Conservation (phyloP, 331 rosid species). For the Quercus tomentella region DNA sequence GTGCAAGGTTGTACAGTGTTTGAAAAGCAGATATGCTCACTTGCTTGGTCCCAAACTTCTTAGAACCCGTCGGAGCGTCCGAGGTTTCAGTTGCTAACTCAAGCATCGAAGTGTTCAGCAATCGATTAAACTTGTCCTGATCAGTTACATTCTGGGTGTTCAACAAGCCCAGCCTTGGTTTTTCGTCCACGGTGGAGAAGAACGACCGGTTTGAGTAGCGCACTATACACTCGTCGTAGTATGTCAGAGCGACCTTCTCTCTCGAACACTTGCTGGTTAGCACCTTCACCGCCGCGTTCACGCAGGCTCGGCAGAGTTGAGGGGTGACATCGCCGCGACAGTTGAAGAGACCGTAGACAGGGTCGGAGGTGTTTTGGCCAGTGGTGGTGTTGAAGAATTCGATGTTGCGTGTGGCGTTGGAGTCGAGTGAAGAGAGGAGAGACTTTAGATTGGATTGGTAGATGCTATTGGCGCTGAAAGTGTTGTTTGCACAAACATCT, state of each 20-base stretch:
- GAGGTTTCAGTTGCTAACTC: neutral
- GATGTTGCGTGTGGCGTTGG: neutral
- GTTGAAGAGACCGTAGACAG: conserved; percentile 30
- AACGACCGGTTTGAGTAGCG: conserved; percentile 8
- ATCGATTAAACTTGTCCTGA: neutral
- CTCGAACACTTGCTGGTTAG: neutral
- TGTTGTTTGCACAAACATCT: too few relatives aligned
- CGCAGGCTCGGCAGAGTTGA: neutral
- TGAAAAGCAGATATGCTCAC: neutral
- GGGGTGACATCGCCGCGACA: conserved; percentile 34
- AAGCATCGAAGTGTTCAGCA: neutral
- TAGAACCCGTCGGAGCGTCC: neutral
- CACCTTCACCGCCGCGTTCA: neutral
- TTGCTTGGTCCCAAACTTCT: conserved; percentile 21
- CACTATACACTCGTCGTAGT: conserved; percentile 9
- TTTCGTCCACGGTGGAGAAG: neutral
- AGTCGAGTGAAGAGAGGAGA: conserved; percentile 25
- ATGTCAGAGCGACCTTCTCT: neutral
- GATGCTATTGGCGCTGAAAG: too few relatives aligned
- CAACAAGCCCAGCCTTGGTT: neutral
- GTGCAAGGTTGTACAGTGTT: conserved; percentile 32
- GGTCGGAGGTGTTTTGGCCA: neutral
- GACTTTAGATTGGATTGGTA: too few relatives aligned
- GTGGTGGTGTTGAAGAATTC: conserved; percentile 23
- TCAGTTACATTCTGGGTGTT: neutral